Evolutionary conservation across 108 stramenopile genomes (phyloP), one percentile per base, ranked within the genome.

Genomic region (Cyclotella sp.): DNA sequence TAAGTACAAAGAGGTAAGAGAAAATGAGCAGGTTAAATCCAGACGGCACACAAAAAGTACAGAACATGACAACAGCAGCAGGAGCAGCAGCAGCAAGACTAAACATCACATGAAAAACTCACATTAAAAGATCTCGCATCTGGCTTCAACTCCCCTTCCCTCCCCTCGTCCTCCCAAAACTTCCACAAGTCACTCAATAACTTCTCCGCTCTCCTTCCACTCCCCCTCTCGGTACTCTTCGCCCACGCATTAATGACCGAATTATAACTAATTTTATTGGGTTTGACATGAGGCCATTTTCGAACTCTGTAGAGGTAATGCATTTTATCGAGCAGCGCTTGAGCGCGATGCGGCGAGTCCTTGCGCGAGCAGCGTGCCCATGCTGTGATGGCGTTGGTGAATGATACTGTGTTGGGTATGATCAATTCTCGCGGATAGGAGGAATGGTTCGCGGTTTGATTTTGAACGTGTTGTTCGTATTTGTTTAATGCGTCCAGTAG

Each of bases 201-300:
- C 19, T 60, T 60, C 73, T 85, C 78, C 13, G 83, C 83, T 9
- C 82, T 76, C 6, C 57, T 58, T 4, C 63, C 76, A 1, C 83
- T 80, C 0, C 64, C 52, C 1, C 54, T 34, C 13, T 84, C 78
- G 15, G 43, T 69, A 44, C 71, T 73, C 21, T 78, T 78, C 0
- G 87, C 85, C 72, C 79, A 85, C 34, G 85, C 88, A 18, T 60
- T 72, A 26, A 89, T 78, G 44, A 86, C 91, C 9, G 84, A 79
- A 61, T 89, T 88, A 64, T 86, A 93, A 49, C 75, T 85, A 41
- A 86, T 72, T 62, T 81, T 87, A 60, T 93, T 86, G 0, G 91
- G 91, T 55, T 83, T 68, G 28, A 93, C 83, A 39, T 84, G 68
- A 11, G 53, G 54, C 79, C 83, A 83, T 19, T 67, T 61, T 0